Conservation (phyloP, 2,329 filamentous ascomycete species). For the Elsinoe arachidis region DNA sequence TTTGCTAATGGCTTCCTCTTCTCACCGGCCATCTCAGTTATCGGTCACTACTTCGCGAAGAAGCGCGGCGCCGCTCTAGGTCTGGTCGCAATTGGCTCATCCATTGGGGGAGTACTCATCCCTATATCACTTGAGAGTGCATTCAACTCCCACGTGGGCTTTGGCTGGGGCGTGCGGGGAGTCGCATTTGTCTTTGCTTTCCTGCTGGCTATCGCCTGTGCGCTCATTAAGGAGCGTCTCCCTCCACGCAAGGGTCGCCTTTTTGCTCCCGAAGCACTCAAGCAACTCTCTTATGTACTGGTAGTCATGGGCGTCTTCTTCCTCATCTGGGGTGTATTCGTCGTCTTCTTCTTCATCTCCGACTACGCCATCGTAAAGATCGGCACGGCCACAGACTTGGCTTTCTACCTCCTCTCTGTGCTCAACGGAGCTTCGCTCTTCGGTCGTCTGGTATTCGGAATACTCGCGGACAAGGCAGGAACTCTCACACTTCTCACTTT, state of each 20-base stretch:
- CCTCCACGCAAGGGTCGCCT: slow-evolving; percentile 12
- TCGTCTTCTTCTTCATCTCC: slow-evolving; percentile 48
- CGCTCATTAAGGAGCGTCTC: slow-evolving; percentile 5
- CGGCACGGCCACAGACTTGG: slow-evolving; percentile 44
- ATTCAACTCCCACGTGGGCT: slow-evolving; percentile 39
- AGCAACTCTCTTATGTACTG: slow-evolving; percentile 34
- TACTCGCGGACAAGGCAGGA: slow-evolving; percentile 48
- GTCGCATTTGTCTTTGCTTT: slow-evolving; percentile 34
- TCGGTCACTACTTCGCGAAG: slow-evolving; percentile 55
- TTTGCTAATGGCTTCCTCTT: slow-evolving; percentile 52
- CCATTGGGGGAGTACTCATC: slow-evolving; percentile 40
- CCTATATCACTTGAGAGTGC: slow-evolving; percentile 38
- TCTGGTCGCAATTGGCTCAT: slow-evolving; percentile 47
- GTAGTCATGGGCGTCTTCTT: slow-evolving; percentile 39
- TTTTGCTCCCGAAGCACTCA: slow-evolving; percentile 28
- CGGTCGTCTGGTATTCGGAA: slow-evolving; percentile 45
- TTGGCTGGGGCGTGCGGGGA: slow-evolving; percentile 43
- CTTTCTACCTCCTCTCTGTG: slow-evolving; percentile 56
- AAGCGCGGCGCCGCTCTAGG: slow-evolving; percentile 48
- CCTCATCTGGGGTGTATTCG: slow-evolving; percentile 23
- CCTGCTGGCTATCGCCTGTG: slow-evolving; percentile 14
- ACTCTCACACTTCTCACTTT: slow-evolving; percentile 26
- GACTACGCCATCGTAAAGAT: slow-evolving; percentile 46
- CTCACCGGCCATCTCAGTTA: slow-evolving; percentile 51
- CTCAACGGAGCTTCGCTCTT: slow-evolving; percentile 52